phyloP scores from a whole-genome alignment of 2,329 filamentous ascomycete genomes.

The Arachnopeziza araneosa region DNA sequence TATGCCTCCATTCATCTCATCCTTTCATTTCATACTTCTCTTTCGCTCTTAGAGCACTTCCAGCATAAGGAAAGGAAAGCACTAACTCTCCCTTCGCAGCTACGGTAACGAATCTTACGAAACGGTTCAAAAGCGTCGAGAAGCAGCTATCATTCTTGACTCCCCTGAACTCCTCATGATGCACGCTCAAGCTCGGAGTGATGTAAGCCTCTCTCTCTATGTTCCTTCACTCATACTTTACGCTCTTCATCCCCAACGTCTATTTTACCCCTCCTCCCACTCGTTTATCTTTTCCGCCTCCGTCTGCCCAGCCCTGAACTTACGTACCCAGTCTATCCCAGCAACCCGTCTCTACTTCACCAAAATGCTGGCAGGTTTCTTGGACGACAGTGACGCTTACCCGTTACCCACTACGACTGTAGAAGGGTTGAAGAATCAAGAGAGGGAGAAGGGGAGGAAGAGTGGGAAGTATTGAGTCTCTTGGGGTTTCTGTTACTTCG shows the following conservation, averaged over 20 bases:
- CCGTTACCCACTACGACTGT: background rate
- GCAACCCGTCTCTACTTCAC: conserved; percentile 52
- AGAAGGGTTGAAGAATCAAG: background rate
- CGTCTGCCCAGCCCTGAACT: background rate
- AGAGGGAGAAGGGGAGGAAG: background rate
- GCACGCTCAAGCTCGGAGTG: conserved; percentile 47
- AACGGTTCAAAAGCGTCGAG: conserved; percentile 32
- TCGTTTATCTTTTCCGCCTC: background rate
- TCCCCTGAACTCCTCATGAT: conserved; percentile 54
- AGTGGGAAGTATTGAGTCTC: background rate
- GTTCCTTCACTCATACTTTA: background rate
- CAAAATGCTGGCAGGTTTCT: conserved; percentile 49
- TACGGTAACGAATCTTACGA: conserved; percentile 23
- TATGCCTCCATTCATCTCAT: background rate
- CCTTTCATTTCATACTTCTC: background rate
- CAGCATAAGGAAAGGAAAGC: background rate
- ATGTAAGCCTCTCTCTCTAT: conserved; percentile 39
- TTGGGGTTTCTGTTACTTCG: background rate
- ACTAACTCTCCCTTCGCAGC: conserved; percentile 4
- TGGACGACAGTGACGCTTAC: conserved; percentile 27
- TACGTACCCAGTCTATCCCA: conserved; percentile 44
- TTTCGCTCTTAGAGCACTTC: background rate
- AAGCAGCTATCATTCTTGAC: conserved; percentile 50
- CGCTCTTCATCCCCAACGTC: background rate
- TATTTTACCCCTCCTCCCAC: background rate